Percentiles rank a stretch among this genome's conserved stretches.
Evolutionary conservation across 2,329 filamentous ascomycete genomes (phyloP).

Genomic region (Cryphonectria japonica): DNA sequence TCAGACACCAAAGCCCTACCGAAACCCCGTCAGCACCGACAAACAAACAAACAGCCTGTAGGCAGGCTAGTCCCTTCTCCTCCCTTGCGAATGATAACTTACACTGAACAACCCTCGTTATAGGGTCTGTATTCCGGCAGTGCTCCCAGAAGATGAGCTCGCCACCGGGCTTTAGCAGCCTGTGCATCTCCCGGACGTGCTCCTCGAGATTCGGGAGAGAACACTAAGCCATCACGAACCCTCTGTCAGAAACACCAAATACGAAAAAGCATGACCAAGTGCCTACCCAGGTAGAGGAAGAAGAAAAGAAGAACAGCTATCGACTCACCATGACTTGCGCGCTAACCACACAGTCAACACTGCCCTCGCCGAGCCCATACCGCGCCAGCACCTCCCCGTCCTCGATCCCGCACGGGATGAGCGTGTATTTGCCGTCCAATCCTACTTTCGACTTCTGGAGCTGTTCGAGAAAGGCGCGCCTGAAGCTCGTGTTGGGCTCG

Average conservation of each 20-base stretch:
- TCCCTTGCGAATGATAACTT: slow-evolving; percentile 21
- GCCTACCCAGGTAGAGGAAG: not conserved
- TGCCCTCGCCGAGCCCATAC: slow-evolving; percentile 41
- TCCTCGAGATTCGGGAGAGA: slow-evolving; percentile 39
- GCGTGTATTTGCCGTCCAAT: slow-evolving; percentile 43
- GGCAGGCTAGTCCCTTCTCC: not conserved
- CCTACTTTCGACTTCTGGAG: slow-evolving; percentile 34
- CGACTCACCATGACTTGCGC: slow-evolving; percentile 44
- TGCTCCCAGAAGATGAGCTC: slow-evolving; percentile 53
- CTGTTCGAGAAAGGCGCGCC: slow-evolving; percentile 37
- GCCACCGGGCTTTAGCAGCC: slow-evolving; percentile 49
- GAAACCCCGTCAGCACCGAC: not conserved
- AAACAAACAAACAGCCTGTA: not conserved
- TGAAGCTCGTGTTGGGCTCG: slow-evolving; percentile 45
- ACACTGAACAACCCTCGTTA: slow-evolving; percentile 40
- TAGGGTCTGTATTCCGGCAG: slow-evolving; percentile 33
- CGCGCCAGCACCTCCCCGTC: slow-evolving; percentile 42
- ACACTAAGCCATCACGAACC: slow-evolving; percentile 34
- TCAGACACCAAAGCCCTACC: slow-evolving; percentile 36
- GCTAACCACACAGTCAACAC: slow-evolving; percentile 46
- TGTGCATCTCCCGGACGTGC: slow-evolving; percentile 42
- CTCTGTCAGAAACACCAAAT: not conserved
- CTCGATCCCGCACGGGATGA: slow-evolving; percentile 44
- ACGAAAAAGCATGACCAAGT: not conserved
- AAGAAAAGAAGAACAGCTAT: not conserved